Conservation (phyloP, 805 yeast genomes). For the Hanseniaspora opuntiae region DNA sequence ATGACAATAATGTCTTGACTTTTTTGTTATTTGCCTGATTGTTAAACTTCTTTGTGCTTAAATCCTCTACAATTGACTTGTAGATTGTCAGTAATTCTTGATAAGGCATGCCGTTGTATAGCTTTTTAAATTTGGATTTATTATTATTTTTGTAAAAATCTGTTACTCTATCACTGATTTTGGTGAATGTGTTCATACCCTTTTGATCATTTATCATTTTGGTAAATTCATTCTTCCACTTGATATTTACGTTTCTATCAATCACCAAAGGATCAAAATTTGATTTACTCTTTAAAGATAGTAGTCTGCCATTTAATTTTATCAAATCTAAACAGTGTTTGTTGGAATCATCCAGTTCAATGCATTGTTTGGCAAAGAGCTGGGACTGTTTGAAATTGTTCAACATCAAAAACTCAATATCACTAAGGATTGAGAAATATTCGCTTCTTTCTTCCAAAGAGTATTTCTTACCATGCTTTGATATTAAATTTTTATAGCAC, state of each 20-base stretch:
- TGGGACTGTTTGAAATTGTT: conserved; percentile 40
- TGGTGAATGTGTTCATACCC: conserved; percentile 16
- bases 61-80: neutral
- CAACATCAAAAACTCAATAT: conserved; percentile 38
- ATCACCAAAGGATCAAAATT: conserved; percentile 23
- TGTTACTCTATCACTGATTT: neutral
- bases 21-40: neutral
- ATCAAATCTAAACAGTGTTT: conserved; percentile 43
- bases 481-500: conserved; percentile 18
- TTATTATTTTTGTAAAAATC: neutral
- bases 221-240: conserved; percentile 24
- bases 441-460: conserved; percentile 21
- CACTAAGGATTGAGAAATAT: conserved; percentile 23
- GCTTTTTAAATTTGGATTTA: neutral
- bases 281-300: conserved; percentile 26
- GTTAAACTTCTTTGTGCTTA: neutral
- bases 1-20: neutral
- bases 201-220: conserved; percentile 22
- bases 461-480: conserved; percentile 20
- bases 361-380: conserved; percentile 47
- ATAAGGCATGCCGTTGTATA: neutral
- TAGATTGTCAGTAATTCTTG: neutral
- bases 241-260: conserved; percentile 17
- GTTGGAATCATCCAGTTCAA: conserved; percentile 65
- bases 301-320: conserved; percentile 37